These are phyloP conservation scores for Cornus controversa DNA, from an alignment of 148 eudicot genomes.

Conservation along the genomic window DNA sequence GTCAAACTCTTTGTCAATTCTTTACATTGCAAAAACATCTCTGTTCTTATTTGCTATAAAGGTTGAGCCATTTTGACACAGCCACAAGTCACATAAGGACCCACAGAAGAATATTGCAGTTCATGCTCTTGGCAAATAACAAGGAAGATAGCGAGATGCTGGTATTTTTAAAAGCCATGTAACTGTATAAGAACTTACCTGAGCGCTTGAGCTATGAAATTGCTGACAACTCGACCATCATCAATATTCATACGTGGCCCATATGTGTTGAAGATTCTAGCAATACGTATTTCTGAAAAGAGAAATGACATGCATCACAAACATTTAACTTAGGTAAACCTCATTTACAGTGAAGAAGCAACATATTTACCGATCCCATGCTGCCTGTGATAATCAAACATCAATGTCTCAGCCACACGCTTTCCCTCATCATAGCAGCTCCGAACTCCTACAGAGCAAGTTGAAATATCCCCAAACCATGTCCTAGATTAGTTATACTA, in stretches of 20 bases:
- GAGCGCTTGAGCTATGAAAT: conserved; percentile 97
- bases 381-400: conserved; percentile 99
- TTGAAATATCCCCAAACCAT: neutral
- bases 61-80: neutral
- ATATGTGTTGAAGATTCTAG: conserved; percentile 96
- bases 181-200: conserved; percentile 39
- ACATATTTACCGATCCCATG: conserved; percentile 77
- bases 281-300: conserved; percentile 82
- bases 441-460: conserved; percentile 64
- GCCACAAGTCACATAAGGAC: neutral
- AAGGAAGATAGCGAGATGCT: neutral
- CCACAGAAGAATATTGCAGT: neutral
- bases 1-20: neutral
- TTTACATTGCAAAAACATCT: neutral
- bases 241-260: conserved; percentile 99
- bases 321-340: neutral
- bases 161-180: neutral
- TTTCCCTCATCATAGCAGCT: conserved; percentile 99
- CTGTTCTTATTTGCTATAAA: neutral
- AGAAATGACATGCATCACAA: conserved; percentile 6
- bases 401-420: conserved; percentile 97
- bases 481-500: neutral
- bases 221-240: conserved; percentile 99
- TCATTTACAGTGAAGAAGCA: neutral
- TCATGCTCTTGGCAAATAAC: neutral